phyloP scores from a whole-genome alignment of 2,329 filamentous ascomycete species.

The Phaeosphaeriaceae sp. region DNA sequence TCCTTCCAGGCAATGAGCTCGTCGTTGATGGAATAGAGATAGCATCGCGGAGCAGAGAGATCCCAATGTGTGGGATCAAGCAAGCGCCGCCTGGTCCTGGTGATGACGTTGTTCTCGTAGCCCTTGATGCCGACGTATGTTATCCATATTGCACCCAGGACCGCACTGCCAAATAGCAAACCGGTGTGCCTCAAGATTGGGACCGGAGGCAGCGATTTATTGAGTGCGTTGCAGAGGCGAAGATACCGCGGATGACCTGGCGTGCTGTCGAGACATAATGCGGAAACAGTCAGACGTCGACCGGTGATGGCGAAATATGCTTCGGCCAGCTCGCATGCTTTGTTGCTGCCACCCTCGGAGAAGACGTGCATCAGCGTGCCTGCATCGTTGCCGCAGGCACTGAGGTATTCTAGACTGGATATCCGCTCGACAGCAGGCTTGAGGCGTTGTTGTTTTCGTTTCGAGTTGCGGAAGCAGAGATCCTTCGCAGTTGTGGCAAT shows the following conservation, averaged over 20 bases:
- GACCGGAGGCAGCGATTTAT: constrained; percentile 26
- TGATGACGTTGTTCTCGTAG: constrained; percentile 28
- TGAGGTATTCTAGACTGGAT: constrained; percentile 1
- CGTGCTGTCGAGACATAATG: constrained; percentile 36
- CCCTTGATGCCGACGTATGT: constrained; percentile 25
- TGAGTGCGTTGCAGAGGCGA: constrained; percentile 29
- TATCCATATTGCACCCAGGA: constrained; percentile 25
- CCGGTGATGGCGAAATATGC: constrained; percentile 24
- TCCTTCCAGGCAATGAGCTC: constrained; percentile 62
- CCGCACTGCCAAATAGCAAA: constrained; percentile 15
- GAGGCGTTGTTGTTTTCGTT: constrained; percentile 25
- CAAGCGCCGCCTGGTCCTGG: constrained; percentile 19
- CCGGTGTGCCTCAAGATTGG: constrained; percentile 23
- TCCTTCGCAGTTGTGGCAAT: constrained; percentile 34
- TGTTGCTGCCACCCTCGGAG: constrained; percentile 40
- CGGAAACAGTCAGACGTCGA: constrained; percentile 21
- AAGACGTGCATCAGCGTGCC: constrained; percentile 34
- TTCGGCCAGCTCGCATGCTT: constrained; percentile 33
- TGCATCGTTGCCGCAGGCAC: constrained; percentile 5
- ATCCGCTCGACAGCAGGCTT: constrained; percentile 28
- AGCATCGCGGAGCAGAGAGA: constrained; percentile 53
- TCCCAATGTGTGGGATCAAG: constrained; percentile 24
- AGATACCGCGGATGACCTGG: constrained; percentile 33
- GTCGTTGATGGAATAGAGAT: constrained; percentile 65
- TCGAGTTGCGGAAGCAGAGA: constrained; percentile 28